A percentile compares a stretch with the other conserved stretches of the same genome.
Conservation (phyloP, 257 asterid species). For the Lantana camara region DNA sequence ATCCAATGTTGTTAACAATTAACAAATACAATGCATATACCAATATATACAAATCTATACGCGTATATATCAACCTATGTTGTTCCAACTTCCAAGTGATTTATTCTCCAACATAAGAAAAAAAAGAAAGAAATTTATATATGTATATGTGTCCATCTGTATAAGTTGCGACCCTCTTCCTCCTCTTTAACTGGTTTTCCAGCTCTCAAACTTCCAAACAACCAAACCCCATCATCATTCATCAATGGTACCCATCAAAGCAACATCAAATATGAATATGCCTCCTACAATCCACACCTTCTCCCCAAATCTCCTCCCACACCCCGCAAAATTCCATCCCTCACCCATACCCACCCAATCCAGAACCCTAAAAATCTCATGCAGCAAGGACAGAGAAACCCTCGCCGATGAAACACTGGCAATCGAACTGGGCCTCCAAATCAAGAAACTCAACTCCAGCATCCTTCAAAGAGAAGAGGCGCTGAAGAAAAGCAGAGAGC, state of each 20-base stretch:
- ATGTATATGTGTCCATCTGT: no score
- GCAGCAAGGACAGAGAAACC: constrained; percentile 45
- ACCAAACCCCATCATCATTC: background rate
- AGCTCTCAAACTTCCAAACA: background rate
- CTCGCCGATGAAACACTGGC: constrained; percentile 52
- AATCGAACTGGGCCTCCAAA: constrained; percentile 43
- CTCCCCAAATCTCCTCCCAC: constrained; percentile 15
- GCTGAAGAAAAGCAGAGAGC: constrained; percentile 60
- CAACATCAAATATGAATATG: constrained; percentile 44
- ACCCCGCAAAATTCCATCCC: background rate
- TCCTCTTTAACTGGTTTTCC: no score
- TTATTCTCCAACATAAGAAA: no score
- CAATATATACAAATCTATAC: no score
- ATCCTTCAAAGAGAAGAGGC: constrained; percentile 56
- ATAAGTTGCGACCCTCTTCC: no score
- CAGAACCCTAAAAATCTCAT: constrained; percentile 37
- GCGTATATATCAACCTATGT: no score
- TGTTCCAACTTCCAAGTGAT: no score
- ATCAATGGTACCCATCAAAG: constrained; percentile 13
- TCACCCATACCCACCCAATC: background rate
- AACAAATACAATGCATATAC: no score
- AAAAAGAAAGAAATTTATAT: no score
- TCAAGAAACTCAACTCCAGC: constrained; percentile 42
- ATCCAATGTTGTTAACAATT: no score
- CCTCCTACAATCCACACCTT: constrained; percentile 32